A percentile compares a stretch with the other conserved stretches of the same genome.
phyloP scores from a whole-genome alignment of 306 rosid genomes.

The Macrotyloma uniflorum region DNA sequence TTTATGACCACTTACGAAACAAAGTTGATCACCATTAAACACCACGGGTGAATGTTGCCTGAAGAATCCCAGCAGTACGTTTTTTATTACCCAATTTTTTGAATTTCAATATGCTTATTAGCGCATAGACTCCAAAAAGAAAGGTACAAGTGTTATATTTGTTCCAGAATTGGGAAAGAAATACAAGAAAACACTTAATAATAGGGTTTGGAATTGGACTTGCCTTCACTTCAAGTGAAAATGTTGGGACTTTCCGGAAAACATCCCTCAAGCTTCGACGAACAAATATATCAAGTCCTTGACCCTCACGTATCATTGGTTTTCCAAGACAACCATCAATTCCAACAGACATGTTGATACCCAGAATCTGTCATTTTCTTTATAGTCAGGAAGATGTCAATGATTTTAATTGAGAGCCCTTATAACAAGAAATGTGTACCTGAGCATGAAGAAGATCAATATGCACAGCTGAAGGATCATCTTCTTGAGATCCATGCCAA shows the following conservation, averaged over 20 bases:
- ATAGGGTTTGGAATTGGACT: slow-evolving; percentile 29
- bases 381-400: slow-evolving; percentile 36
- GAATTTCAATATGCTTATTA: slow-evolving; percentile 16
- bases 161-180: slow-evolving; percentile 1
- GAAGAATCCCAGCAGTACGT: neutral
- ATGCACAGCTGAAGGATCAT: slow-evolving; percentile 91
- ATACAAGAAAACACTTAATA: slow-evolving; percentile 17
- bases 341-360: slow-evolving; percentile 93
- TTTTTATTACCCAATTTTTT: neutral
- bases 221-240: slow-evolving; percentile 94
- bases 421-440: slow-evolving; percentile 52
- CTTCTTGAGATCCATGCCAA: slow-evolving; percentile 88
- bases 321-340: slow-evolving; percentile 78
- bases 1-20: no score
- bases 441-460: slow-evolving; percentile 89
- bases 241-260: slow-evolving; percentile 90
- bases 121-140: neutral
- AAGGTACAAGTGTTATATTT: neutral
- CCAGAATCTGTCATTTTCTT: slow-evolving; percentile 68
- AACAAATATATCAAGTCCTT: slow-evolving; percentile 82
- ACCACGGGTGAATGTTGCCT: neutral
- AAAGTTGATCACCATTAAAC: no score
- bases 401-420: slow-evolving; percentile 13
- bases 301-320: slow-evolving; percentile 91
- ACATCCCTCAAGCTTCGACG: slow-evolving; percentile 97